Evolutionary conservation across 139 green algal genomes (phyloP).

Genomic region (Chlamydomonas eustigma): DNA sequence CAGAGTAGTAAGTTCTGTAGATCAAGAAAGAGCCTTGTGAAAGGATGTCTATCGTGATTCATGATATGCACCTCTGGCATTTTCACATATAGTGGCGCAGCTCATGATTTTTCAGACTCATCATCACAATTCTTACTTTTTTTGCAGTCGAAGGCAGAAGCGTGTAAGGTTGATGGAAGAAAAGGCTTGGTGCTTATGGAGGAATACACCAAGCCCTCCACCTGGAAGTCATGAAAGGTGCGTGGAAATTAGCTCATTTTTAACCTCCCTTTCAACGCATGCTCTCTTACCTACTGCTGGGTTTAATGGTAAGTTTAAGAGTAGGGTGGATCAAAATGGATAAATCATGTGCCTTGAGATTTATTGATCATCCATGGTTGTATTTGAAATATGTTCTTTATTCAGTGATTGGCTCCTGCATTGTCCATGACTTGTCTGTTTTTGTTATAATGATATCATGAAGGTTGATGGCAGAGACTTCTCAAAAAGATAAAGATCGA

Average conservation of each 20-base stretch:
- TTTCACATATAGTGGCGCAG: no score
- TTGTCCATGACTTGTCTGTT: background rate
- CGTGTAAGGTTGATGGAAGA: conserved; percentile 61
- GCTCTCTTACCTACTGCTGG: no score
- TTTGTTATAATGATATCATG: no score
- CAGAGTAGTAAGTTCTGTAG: no score
- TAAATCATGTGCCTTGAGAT: background rate
- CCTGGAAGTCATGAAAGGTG: conserved; percentile 17
- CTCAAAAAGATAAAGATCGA: no score
- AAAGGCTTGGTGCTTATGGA: conserved; percentile 55
- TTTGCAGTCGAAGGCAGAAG: conserved; percentile 63
- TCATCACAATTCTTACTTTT: no score
- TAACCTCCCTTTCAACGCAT: no score
- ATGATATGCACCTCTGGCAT: no score
- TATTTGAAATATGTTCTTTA: background rate
- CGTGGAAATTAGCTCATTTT: background rate
- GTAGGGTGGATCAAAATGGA: background rate
- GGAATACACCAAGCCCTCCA: conserved; percentile 64
- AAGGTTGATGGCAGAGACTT: no score
- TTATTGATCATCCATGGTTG: background rate
- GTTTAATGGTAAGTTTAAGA: background rate
- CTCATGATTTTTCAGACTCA: no score
- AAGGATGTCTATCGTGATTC: no score
- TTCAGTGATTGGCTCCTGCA: background rate
- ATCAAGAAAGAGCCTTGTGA: no score